Evolutionary conservation across 139 green algal species (phyloP).

Genomic region (Coccomyxa sp.): DNA sequence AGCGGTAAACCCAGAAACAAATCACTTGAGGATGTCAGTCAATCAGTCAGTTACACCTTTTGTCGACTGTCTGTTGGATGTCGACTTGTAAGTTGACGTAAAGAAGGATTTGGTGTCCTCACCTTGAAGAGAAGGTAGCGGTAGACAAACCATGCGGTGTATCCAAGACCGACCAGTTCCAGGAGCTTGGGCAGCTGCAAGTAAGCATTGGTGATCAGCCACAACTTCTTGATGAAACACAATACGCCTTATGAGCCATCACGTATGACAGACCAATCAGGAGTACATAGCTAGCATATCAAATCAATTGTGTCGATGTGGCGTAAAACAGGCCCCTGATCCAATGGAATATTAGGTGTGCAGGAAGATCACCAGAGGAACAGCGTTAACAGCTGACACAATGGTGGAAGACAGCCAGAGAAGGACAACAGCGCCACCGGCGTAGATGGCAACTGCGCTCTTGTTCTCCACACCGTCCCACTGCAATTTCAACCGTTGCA

Average conservation of each 20-base stretch:
- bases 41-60: too few relatives aligned
- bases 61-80: too few relatives aligned
- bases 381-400: conserved; percentile 83
- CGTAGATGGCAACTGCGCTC: conserved; percentile 80
- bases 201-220: background rate
- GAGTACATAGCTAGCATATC: too few relatives aligned
- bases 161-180: conserved; percentile 95
- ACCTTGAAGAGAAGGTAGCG: conserved; percentile 99
- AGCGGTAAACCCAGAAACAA: background rate
- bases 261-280: background rate
- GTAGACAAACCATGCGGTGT: conserved; percentile 98
- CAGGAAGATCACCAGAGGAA: conserved; percentile 77
- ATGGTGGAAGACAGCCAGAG: conserved; percentile 89
- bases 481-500: conserved; percentile 21
- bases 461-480: conserved; percentile 54
- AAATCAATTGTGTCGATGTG: too few relatives aligned
- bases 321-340: too few relatives aligned
- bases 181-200: conserved; percentile 94
- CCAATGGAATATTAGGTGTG: too few relatives aligned
- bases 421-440: conserved; percentile 69
- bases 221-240: background rate
- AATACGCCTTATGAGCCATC: background rate
- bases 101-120: background rate
- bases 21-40: background rate
- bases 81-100: background rate